Percentiles rank a stretch among this genome's conserved stretches.
phyloP scores from a whole-genome alignment of 78 protist species.

The Emiliania huxleyi region DNA sequence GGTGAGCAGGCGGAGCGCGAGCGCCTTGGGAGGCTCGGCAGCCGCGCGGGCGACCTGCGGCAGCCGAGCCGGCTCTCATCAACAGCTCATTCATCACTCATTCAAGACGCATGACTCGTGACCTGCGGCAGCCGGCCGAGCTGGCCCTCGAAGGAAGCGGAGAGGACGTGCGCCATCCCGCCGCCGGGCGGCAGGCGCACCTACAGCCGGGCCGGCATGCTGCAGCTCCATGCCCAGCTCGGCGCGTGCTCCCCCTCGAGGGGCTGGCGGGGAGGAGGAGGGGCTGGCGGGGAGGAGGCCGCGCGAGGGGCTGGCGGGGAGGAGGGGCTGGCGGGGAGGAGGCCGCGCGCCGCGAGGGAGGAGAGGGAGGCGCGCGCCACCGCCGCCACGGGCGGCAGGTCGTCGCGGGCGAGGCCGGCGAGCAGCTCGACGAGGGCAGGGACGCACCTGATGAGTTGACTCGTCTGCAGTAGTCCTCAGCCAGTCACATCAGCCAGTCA shows the following conservation, averaged over 20 bases:
- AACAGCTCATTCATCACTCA: no score
- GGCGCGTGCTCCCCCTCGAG: no score
- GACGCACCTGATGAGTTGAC: background rate
- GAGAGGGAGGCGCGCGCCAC: background rate
- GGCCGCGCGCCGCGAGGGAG: background rate
- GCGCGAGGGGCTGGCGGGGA: no score
- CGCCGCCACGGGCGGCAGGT: background rate
- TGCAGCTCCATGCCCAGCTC: no score
- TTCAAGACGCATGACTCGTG: no score
- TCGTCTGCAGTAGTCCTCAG: background rate
- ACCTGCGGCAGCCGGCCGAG: background rate
- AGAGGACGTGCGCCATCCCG: background rate
- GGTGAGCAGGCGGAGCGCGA: background rate
- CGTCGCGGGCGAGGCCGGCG: background rate
- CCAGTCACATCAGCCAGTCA: no score
- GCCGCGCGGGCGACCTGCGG: background rate
- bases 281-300: no score
- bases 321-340: no score
- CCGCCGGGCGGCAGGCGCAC: background rate
- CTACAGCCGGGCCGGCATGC: no score
- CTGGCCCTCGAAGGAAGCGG: background rate
- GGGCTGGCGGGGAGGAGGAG: no score
- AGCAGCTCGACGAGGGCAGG: background rate
- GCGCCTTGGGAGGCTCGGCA: background rate
- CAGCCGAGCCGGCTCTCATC: background rate